phyloP scores from a whole-genome alignment of 495 filamentous ascomycete genomes.

The Xylaria telfairii region DNA sequence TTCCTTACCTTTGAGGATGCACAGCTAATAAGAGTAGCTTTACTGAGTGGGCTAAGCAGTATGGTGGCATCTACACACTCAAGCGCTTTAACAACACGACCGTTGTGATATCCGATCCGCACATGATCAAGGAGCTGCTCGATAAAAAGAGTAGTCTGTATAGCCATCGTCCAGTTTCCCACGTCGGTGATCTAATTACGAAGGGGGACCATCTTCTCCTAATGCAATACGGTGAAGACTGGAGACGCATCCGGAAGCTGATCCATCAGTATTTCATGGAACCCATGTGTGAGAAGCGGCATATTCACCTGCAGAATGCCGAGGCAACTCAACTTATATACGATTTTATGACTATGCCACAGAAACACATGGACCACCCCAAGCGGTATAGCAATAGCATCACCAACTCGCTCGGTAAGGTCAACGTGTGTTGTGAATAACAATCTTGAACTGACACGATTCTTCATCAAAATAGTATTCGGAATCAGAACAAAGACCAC shows the following conservation, averaged over 20 bases:
- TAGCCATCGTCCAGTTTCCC: slow-evolving; percentile 52
- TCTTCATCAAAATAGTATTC: too few relatives aligned
- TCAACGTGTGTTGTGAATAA: too few relatives aligned
- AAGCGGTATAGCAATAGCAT: slow-evolving; percentile 56
- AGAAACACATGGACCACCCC: slow-evolving; percentile 52
- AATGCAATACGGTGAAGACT: slow-evolving; percentile 49
- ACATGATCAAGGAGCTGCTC: slow-evolving; percentile 49
- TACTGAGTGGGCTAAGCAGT: slow-evolving; percentile 52
- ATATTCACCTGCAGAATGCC: slow-evolving; percentile 51
- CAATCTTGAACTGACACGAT: too few relatives aligned
- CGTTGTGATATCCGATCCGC: slow-evolving; percentile 48
- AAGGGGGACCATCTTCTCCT: slow-evolving; percentile 51
- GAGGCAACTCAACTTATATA: slow-evolving; percentile 54
- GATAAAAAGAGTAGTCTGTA: slow-evolving; percentile 53
- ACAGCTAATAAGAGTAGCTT: slow-evolving; percentile 37
- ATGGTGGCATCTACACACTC: slow-evolving; percentile 53
- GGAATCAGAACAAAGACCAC: slow-evolving; percentile 48
- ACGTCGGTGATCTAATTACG: slow-evolving; percentile 50
- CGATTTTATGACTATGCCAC: slow-evolving; percentile 48
- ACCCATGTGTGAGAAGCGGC: slow-evolving; percentile 48
- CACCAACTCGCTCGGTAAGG: slow-evolving; percentile 46
- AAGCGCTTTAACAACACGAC: slow-evolving; percentile 47
- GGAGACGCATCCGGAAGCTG: slow-evolving; percentile 49
- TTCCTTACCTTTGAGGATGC: background rate
- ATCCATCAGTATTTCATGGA: slow-evolving; percentile 50